These are phyloP conservation scores for Trichoderma gracile DNA, from an alignment of 2,329 filamentous ascomycete genomes.

Conservation along the genomic window DNA sequence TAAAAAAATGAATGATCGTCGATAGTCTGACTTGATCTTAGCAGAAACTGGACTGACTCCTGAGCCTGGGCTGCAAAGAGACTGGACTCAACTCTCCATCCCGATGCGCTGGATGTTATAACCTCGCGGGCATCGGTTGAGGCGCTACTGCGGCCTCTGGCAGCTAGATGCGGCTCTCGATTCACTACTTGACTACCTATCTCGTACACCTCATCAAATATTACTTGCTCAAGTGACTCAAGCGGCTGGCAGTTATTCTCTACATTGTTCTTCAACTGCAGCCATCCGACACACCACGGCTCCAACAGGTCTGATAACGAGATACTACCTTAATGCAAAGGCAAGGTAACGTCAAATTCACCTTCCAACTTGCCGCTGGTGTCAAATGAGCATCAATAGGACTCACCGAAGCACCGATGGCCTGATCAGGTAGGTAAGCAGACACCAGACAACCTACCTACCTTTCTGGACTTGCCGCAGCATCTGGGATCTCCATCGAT, in stretches of 20 bases:
- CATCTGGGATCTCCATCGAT: constrained; percentile 1
- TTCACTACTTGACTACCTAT: too few species aligned
- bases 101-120: background rate
- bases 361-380: too few species aligned
- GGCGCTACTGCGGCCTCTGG: constrained; percentile 17
- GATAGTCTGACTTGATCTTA: too few species aligned
- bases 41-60: background rate
- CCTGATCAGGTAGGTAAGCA: constrained; percentile 1
- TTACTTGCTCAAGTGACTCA: background rate
- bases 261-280: constrained; percentile 1
- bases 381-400: background rate
- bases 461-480: background rate
- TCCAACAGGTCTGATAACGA: background rate
- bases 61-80: background rate
- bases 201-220: background rate
- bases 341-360: background rate
- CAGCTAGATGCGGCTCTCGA: background rate
- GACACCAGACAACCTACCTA: background rate
- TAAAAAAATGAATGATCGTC: too few species aligned
- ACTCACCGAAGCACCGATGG: background rate
- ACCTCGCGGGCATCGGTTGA: background rate
- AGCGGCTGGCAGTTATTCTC: background rate
- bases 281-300: background rate
- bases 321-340: too few species aligned
- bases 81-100: background rate